A percentile compares a stretch with the other conserved stretches of the same genome.
Conservation (phyloP, 495 filamentous ascomycete species). For the Penicillium angulare region DNA sequence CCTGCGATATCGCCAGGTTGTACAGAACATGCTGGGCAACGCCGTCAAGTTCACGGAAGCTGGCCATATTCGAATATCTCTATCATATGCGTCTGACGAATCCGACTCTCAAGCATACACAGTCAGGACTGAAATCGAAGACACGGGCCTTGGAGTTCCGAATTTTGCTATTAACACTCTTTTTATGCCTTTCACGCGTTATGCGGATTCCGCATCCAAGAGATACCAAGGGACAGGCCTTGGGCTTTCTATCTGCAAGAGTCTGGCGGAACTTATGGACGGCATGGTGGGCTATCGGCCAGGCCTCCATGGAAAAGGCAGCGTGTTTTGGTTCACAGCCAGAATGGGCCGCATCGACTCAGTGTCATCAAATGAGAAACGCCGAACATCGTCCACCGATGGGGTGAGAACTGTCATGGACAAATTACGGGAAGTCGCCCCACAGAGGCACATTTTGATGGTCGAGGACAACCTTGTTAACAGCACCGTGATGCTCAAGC, state of each 20-base stretch:
- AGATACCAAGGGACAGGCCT: constrained; percentile 80
- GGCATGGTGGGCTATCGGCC: constrained; percentile 63
- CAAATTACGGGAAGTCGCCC: constrained; percentile 29
- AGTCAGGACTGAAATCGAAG: constrained; percentile 59
- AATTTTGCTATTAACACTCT: constrained; percentile 69
- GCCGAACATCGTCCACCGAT: background rate
- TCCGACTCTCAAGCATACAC: constrained; percentile 39
- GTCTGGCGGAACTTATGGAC: constrained; percentile 78
- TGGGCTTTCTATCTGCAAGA: constrained; percentile 79
- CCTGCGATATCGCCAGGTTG: constrained; percentile 75
- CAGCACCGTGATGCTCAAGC: constrained; percentile 60
- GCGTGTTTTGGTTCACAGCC: constrained; percentile 59
- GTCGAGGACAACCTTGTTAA: constrained; percentile 65
- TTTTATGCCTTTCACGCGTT: constrained; percentile 85
- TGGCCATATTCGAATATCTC: constrained; percentile 60
- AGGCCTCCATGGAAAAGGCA: constrained; percentile 52
- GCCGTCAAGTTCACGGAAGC: constrained; percentile 83
- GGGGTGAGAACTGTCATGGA: constrained; percentile 5
- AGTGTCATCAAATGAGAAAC: background rate
- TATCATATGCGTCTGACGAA: constrained; percentile 49
- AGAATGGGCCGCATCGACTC: constrained; percentile 44
- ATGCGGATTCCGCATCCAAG: constrained; percentile 72
- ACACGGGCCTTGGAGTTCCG: constrained; percentile 83
- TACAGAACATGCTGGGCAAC: constrained; percentile 85
- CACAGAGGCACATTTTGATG: constrained; percentile 50